Base-by-base conservation (phyloP, 495 filamentous ascomycete genomes). In the Cercophora sp. region DNA sequence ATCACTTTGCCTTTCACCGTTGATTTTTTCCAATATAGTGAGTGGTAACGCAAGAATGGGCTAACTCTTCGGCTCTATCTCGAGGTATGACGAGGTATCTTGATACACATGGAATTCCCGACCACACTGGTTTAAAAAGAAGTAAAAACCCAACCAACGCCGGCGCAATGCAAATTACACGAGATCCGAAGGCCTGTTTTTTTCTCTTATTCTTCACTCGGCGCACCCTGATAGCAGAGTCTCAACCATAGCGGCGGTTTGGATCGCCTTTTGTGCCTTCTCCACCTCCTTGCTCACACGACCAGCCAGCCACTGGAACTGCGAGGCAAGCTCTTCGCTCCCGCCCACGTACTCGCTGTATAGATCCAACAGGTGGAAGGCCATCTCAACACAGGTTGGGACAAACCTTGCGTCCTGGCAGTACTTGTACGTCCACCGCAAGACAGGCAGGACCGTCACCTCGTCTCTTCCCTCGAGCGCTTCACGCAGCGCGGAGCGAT, bases 401-500 rank as follows among this genome's bases (percentile, higher is more conserved):
- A 91, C 82, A 62, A 91, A 85, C 20, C 89, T 79, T 25, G 91
- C 86, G 63, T 96, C 85, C 3, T 79, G 70, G 54, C 97, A 84
- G 63, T 89, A 77, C 62, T 84, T 84, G 64, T 82, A 76, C 5
- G 91, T 73, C 93, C 93, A 99, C 54, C 77, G 80, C 35, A 97
- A 71, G 2, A 97, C 78, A 0, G 91, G 91, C 61, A 87, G 78
- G 2, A 97, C 81, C 0, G 84, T 82, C 6, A 79, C 76, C 65
- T 95, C 90, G 63, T 96, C 90, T n/a, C 93, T 81, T 41, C 83
- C 82, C 59, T 84, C 76, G 26, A 99, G 76, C 6, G 93, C 88
- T 22, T 85, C 79, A n/a, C 85, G 80, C 36, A 95, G 77, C 1
- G 94, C 93, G 27, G 86, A 91, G 24, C 93, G 85, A 69, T 99